These are phyloP conservation scores for Lecanicillium sp. DNA, from an alignment of 2,329 filamentous ascomycete species.

Conservation along the genomic window DNA sequence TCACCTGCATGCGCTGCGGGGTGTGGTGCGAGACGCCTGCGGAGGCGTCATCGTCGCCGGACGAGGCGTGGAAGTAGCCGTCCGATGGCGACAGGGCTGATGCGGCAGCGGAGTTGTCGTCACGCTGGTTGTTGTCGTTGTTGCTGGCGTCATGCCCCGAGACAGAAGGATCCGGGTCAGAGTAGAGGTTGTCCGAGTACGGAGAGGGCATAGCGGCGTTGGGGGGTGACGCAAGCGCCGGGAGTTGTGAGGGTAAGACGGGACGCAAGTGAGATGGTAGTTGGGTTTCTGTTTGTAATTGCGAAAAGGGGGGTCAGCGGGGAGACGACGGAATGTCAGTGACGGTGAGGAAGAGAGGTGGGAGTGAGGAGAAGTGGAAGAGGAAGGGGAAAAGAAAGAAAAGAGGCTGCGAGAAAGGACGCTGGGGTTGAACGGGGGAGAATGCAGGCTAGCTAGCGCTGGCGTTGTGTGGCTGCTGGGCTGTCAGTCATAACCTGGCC, in stretches of 20 bases:
- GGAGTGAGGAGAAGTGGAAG: background rate
- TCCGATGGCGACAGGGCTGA: conserved; percentile 42
- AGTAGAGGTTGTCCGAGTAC: conserved; percentile 28
- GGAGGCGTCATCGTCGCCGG: conserved; percentile 22
- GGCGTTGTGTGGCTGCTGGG: background rate
- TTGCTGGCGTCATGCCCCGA: conserved; percentile 10
- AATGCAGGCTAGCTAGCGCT: background rate
- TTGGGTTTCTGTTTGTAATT: conserved; percentile 8
- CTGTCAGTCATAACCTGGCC: too few species aligned
- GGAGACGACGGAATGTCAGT: too few species aligned
- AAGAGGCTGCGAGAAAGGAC: background rate
- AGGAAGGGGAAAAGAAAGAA: conserved; percentile 1
- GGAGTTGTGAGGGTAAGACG: background rate
- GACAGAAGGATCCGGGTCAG: conserved; percentile 20
- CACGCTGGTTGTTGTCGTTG: conserved; percentile 18
- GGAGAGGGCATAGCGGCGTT: conserved; percentile 11
- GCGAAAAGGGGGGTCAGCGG: too few species aligned
- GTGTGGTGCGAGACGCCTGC: conserved; percentile 17
- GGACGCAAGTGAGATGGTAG: background rate
- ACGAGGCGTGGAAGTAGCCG: conserved; percentile 44
- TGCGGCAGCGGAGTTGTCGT: background rate
- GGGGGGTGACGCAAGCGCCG: conserved; percentile 11
- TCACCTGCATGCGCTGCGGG: too few species aligned
- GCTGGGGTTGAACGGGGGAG: background rate
- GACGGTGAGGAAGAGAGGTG: background rate